Evolutionary conservation across 306 rosid genomes (phyloP), one percentile per base, ranked within the genome.

Genomic region (Gleditsia sinensis): DNA sequence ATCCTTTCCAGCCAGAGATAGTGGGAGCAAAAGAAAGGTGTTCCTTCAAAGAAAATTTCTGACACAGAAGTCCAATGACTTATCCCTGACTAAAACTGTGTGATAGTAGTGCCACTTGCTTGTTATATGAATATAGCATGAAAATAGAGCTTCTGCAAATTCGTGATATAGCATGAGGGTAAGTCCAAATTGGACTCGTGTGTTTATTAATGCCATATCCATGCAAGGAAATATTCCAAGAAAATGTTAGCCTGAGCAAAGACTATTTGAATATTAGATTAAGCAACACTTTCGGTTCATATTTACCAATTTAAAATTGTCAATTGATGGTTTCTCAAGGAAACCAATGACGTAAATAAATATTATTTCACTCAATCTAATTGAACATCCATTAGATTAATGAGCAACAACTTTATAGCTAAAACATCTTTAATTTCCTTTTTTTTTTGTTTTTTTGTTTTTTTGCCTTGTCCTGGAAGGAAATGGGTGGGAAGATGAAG

Each of bases 101-200:
- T 24, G 89, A 72, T 63, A 81, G 69, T 8, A 69, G 59, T 7
- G 62, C 34, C 56, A 64, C 80, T 76, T 82, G 84, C 80, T 80
- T 85, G 40, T 76, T 83, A 57, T 64, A 43, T 33, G 87, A 69
- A 76, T 58, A 76, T 11, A 71, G 62, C 75, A 67, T 74, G 73
- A 53, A 72, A 66, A 61, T 40, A 65, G 91, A 82, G 69, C 65
- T 82, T 55, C 79, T 79, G 85, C 83, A 82, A 39, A 71, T 37
- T 42, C 43, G 76, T 7, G 83, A 75, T 70, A 51, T 21, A 43
- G 57, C 39, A 12, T 24, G 79, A 45, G 77, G 46, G 74, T 36
- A 61, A 20, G 82, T 3, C 82, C 1, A 71, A 21, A 46, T 59
- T 16, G 81, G 75, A 71, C 75, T 63, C 72, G 75, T 84, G 21